phyloP scores from a whole-genome alignment of 2,329 filamentous ascomycete species.

The Sporothrix curviconia region DNA sequence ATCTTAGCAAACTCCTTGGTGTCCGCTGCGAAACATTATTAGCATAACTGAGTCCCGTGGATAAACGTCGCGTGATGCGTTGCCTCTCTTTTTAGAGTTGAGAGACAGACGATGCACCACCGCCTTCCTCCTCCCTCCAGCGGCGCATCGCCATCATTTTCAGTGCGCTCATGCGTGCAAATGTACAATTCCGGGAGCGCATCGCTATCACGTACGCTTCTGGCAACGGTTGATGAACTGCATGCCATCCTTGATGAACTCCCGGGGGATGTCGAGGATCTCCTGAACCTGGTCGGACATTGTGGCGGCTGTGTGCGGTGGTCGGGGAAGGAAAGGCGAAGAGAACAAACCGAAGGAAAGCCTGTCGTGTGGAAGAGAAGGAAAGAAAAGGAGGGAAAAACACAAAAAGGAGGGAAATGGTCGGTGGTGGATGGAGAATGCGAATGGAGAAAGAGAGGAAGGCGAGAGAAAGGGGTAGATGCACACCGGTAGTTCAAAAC shows the following conservation, averaged over 20 bases:
- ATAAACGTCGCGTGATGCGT: neutral
- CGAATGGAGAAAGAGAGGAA: slow-evolving; percentile 1
- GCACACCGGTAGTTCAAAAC: neutral
- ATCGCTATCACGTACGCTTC: slow-evolving; percentile 44
- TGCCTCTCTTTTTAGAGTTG: too few species aligned
- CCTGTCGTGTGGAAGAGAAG: neutral
- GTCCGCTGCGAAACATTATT: slow-evolving; percentile 34
- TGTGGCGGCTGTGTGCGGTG: slow-evolving; percentile 22
- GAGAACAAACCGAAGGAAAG: neutral
- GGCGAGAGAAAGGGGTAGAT: slow-evolving; percentile 10
- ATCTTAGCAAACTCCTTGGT: slow-evolving; percentile 49
- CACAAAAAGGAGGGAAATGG: neutral
- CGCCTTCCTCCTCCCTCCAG: neutral
- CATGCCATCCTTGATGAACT: slow-evolving; percentile 57
- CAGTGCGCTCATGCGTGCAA: too few species aligned
- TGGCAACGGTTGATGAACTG: slow-evolving; percentile 58
- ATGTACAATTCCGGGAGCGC: too few species aligned
- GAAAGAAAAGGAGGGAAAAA: neutral
- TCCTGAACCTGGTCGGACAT: slow-evolving; percentile 66
- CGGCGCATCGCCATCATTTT: neutral
- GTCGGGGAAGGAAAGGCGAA: neutral
- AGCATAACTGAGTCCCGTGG: slow-evolving; percentile 6
- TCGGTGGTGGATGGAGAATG: neutral
- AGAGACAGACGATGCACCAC: too few species aligned
- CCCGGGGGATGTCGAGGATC: slow-evolving; percentile 60